phyloP scores from a whole-genome alignment of 1,284 basidiomycete genomes.

The Phenoliferia sp. region DNA sequence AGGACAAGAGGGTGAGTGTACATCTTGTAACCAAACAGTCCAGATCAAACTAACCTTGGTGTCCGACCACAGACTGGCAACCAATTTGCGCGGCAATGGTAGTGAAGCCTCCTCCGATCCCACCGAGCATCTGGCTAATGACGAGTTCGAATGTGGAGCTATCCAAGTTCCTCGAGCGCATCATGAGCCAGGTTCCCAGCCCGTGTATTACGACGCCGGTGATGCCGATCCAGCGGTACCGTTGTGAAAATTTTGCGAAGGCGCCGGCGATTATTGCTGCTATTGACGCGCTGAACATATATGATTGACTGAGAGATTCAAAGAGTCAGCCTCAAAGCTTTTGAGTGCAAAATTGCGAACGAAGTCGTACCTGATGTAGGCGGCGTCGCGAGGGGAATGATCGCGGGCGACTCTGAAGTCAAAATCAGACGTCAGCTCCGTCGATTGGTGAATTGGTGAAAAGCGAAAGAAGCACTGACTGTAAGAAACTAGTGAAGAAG shows the following conservation, averaged over 20 bases:
- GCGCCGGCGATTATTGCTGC: constrained; percentile 34
- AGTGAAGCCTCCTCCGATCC: constrained; percentile 35
- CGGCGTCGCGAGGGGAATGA: constrained; percentile 35
- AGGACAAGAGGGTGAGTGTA: not conserved
- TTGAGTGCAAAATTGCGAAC: not conserved
- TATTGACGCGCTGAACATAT: constrained; percentile 38
- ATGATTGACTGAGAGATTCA: constrained; percentile 29
- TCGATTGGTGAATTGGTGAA: not conserved
- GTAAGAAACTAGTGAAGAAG: constrained; percentile 37
- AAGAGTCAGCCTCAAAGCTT: not conserved
- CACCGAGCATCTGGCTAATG: constrained; percentile 35
- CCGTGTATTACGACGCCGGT: constrained; percentile 36
- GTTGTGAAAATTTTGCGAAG: constrained; percentile 32
- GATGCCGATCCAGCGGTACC: constrained; percentile 38
- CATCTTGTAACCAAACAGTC: not conserved
- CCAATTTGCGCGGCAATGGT: constrained; percentile 37
- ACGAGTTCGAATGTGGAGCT: constrained; percentile 37
- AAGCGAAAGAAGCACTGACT: constrained; percentile 17
- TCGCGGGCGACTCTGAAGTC: constrained; percentile 36
- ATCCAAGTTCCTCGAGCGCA: constrained; percentile 36
- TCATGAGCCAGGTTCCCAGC: constrained; percentile 38
- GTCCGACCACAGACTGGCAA: constrained; percentile 36
- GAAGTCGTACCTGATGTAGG: constrained; percentile 34
- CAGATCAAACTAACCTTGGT: constrained; percentile 17
- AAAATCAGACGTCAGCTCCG: not conserved